A percentile compares a stretch with the other conserved stretches of the same genome.
These are phyloP conservation scores for Begonia loranthoides DNA, from an alignment of 306 rosid species.

Conservation along the genomic window DNA sequence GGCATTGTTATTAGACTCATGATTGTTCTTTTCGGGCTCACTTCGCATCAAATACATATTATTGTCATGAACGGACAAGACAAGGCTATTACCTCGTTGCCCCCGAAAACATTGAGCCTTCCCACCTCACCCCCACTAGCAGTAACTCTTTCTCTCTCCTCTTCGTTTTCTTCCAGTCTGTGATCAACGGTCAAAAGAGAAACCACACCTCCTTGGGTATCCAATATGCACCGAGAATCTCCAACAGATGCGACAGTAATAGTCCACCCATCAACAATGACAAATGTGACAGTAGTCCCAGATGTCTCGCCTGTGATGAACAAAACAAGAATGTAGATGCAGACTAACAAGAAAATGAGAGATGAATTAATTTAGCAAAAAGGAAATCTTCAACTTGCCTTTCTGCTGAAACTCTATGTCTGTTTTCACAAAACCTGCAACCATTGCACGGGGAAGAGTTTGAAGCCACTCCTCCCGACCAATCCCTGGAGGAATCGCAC, in stretches of 20 bases:
- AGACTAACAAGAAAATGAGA: background rate
- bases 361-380: background rate
- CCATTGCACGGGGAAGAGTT: slow-evolving; percentile 87
- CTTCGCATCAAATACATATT: too few species aligned
- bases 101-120: slow-evolving; percentile 84
- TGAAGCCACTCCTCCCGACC: slow-evolving; percentile 97
- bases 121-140: slow-evolving; percentile 99
- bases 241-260: slow-evolving; percentile 98
- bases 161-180: slow-evolving; percentile 84
- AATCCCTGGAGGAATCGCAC: slow-evolving; percentile 75
- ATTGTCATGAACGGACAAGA: too few species aligned
- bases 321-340: slow-evolving; percentile 9
- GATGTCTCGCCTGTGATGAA: slow-evolving; percentile 73
- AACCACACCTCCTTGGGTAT: slow-evolving; percentile 78
- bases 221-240: slow-evolving; percentile 90
- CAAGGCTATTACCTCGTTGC: slow-evolving; percentile 56
- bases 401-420: slow-evolving; percentile 88
- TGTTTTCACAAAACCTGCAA: slow-evolving; percentile 94
- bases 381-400: slow-evolving; percentile 32
- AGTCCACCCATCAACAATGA: slow-evolving; percentile 93
- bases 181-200: slow-evolving; percentile 86
- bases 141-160: slow-evolving; percentile 91
- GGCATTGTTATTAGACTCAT: too few species aligned
- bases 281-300: slow-evolving; percentile 93
- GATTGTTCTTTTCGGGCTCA: too few species aligned